These are phyloP conservation scores for Xylaria sp. DNA, from an alignment of 2,329 filamentous ascomycete genomes.

Conservation along the genomic window DNA sequence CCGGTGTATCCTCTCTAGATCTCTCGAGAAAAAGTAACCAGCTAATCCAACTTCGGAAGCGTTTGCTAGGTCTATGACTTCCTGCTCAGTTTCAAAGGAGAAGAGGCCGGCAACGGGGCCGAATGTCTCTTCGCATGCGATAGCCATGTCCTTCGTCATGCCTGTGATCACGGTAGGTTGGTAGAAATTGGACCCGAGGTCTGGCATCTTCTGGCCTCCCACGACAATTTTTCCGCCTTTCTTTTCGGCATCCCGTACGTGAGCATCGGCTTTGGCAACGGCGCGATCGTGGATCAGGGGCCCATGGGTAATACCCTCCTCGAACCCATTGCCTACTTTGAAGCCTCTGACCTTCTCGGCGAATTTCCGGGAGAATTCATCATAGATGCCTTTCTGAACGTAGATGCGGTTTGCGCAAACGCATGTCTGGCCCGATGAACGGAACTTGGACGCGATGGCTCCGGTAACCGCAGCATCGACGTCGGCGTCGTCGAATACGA, in stretches of 20 bases:
- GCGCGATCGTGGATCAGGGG: constrained; percentile 89
- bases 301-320: constrained; percentile 77
- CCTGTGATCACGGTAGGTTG: constrained; percentile 88
- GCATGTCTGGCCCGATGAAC: constrained; percentile 94
- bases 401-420: constrained; percentile 89
- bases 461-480: constrained; percentile 85
- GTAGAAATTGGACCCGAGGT: constrained; percentile 87
- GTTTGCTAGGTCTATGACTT: constrained; percentile 89
- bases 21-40: constrained; percentile 88
- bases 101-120: constrained; percentile 93
- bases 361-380: constrained; percentile 75
- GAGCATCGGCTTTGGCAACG: constrained; percentile 79
- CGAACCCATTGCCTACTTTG: constrained; percentile 80
- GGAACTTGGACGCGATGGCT: constrained; percentile 89
- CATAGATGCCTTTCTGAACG: constrained; percentile 81
- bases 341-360: constrained; percentile 78
- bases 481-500: constrained; percentile 96
- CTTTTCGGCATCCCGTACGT: constrained; percentile 80
- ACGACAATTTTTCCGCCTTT: constrained; percentile 81
- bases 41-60: constrained; percentile 85
- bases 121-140: constrained; percentile 92
- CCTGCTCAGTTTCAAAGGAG: constrained; percentile 86
- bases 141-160: constrained; percentile 86
- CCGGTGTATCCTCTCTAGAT: constrained; percentile 68
- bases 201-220: constrained; percentile 78